Conservation (phyloP, 352 stramenopile genomes). For the Phytophthora colocasiae region DNA sequence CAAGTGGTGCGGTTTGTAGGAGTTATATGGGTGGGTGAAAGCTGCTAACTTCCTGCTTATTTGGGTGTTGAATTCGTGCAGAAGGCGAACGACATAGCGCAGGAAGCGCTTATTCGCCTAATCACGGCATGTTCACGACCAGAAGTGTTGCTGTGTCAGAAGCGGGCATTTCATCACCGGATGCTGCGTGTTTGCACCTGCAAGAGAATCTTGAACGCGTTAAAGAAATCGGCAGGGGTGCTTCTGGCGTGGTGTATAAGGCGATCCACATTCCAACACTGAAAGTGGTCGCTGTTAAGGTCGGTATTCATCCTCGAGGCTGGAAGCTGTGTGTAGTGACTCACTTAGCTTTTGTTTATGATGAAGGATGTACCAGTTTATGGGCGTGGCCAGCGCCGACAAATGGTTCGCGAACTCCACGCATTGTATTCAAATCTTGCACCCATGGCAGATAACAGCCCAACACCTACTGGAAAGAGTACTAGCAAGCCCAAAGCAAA, state of each 20-base stretch:
- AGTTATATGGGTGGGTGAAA: slow-evolving; percentile 1
- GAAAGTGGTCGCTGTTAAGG: slow-evolving; percentile 92
- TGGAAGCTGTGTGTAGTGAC: slow-evolving; percentile 1
- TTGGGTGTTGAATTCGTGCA: slow-evolving; percentile 21
- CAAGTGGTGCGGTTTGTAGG: slow-evolving; percentile 49
- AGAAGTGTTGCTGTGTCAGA: slow-evolving; percentile 86
- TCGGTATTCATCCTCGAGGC: slow-evolving; percentile 25
- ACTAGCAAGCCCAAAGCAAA: slow-evolving; percentile 46
- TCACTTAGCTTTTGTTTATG: slow-evolving; percentile 15
- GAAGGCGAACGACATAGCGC: slow-evolving; percentile 66
- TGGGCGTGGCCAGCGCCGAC: slow-evolving; percentile 77
- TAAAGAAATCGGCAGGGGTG: slow-evolving; percentile 77
- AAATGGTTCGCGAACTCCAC: slow-evolving; percentile 92
- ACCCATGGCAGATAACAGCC: slow-evolving; percentile 64
- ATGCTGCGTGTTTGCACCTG: slow-evolving; percentile 76
- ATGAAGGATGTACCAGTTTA: slow-evolving; percentile 87
- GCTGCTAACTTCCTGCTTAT: slow-evolving; percentile 15
- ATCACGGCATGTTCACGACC: slow-evolving; percentile 89
- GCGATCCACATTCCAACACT: slow-evolving; percentile 92
- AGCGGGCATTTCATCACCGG: slow-evolving; percentile 84
- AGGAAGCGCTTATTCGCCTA: slow-evolving; percentile 87
- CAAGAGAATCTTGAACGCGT: slow-evolving; percentile 88
- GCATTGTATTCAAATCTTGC: slow-evolving; percentile 91
- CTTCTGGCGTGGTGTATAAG: slow-evolving; percentile 90
- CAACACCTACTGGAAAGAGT: slow-evolving; percentile 25